phyloP scores from a whole-genome alignment of 2,329 filamentous ascomycete species.

The Neonectria neomacrospora region DNA sequence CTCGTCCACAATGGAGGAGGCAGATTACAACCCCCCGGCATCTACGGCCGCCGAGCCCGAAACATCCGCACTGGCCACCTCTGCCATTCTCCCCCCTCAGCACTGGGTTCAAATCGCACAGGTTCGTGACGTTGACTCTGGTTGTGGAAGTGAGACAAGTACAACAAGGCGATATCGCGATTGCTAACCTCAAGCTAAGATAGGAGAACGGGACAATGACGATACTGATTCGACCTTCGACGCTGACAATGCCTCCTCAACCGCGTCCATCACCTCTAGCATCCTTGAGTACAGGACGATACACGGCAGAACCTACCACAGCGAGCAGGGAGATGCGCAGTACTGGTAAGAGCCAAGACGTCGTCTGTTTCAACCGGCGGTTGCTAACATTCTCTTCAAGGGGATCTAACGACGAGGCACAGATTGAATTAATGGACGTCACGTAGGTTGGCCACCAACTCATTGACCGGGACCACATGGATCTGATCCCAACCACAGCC shows the following conservation, averaged over 20 bases:
- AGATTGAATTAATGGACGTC: conserved; percentile 39
- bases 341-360: conserved; percentile 34
- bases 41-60: background rate
- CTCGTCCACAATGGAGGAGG: conserved; percentile 8
- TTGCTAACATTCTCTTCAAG: conserved; percentile 8
- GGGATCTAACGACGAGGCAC: conserved; percentile 39
- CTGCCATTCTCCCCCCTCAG: conserved; percentile 31
- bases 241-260: conserved; percentile 31
- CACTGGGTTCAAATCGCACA: conserved; percentile 36
- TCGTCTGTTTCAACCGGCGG: background rate
- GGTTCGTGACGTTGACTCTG: conserved; percentile 15
- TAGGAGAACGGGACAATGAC: background rate
- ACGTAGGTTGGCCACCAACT: conserved; percentile 16
- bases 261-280: conserved; percentile 35
- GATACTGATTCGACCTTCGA: conserved; percentile 22
- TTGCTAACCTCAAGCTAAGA: background rate
- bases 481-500: conserved; percentile 14
- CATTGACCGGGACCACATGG: fast-evolving
- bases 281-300: conserved; percentile 39
- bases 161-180: too few relatives aligned
- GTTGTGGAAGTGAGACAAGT: background rate
- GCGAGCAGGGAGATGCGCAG: conserved; percentile 38
- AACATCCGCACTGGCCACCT: background rate
- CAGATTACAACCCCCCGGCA: background rate
- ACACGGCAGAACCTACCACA: conserved; percentile 39